Conservation (phyloP, 2,329 filamentous ascomycete species). For the Dendrostoma leiphaemia region DNA sequence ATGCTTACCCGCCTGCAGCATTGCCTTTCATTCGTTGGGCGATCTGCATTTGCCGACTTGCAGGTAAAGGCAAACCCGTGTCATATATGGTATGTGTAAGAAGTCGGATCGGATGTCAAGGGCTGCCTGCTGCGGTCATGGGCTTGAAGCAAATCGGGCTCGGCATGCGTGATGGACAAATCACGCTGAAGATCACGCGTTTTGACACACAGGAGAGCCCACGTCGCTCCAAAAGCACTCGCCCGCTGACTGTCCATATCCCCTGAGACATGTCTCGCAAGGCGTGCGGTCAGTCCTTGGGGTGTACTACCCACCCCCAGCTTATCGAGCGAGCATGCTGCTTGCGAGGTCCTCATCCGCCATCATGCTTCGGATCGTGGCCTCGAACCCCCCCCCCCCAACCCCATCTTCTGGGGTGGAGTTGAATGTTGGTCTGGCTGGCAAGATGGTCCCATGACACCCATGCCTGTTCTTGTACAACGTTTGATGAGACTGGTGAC, state of each 20-base stretch:
- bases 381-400: conserved; percentile 1
- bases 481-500: conserved; percentile 10
- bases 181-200: conserved; percentile 16
- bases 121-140: conserved; percentile 7
- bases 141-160: conserved; percentile 17
- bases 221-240: conserved; percentile 9
- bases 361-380: background rate
- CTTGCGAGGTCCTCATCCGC: background rate
- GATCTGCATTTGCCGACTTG: conserved; percentile 6
- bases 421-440: background rate
- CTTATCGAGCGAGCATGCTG: background rate
- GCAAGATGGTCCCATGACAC: background rate
- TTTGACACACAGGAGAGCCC: conserved; percentile 15
- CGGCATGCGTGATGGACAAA: conserved; percentile 14
- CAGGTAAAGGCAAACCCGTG: conserved; percentile 4
- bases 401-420: background rate
- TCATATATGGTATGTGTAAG: background rate
- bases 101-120: conserved; percentile 1
- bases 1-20: background rate
- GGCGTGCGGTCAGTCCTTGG: background rate
- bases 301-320: background rate
- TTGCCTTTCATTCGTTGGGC: background rate
- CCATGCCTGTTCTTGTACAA: conserved; percentile 8
- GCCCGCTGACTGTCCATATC: too few species aligned
- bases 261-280: conserved; percentile 18